Base-by-base conservation (phyloP, 2,329 filamentous ascomycete genomes). In the Aspergillus sp. region DNA sequence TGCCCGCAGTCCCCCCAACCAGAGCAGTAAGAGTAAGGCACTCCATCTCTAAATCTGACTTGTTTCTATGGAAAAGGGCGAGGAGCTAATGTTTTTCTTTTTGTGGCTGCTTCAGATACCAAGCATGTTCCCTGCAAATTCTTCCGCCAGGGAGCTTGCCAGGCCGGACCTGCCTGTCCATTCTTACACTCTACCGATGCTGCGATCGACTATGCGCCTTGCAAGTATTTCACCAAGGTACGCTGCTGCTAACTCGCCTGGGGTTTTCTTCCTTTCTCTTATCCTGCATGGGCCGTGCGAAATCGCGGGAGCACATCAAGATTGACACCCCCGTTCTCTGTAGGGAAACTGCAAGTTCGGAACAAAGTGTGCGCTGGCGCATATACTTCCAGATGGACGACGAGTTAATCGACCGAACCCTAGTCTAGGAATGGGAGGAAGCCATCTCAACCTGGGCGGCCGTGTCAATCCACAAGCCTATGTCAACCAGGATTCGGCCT, bases 201-300 rank as follows among this genome's bases (percentile, higher is more conserved):
- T 28, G 82, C 90, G 33, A 81, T 86, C 40, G 89, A 96, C 66
- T 90, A 87, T 49, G 83, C 94, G 53, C 81, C 82, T 9, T 98
- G 93, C 83, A 98, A 97, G 72, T 98, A 97, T 73, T 98, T 97
- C 67, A 87, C 90, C 62, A 98, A 97, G 85, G 90, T 95, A 74
- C 58, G 49, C 19, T 12, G 8, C 31, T 40, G 10, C 12, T 8
- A n/a, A 32, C 7, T 30, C 33, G 19, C 10, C 31, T 8, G 12
- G 11, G 27, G 12, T 30, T 30, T 27, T 45, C 32, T 40, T 32
- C 30, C 41, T 33, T 10, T 30, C 6, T 44, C 33, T 34, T 11
- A 27, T 40, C 9, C 30, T 28, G 28, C 19, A 12, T 11, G 27
- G n/a, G n/a, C 4, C 30, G 37, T 12, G 11, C 19, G 19, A 19